Conservation (phyloP, 1,139 yeast species). For the Geotrichum restrictum region DNA sequence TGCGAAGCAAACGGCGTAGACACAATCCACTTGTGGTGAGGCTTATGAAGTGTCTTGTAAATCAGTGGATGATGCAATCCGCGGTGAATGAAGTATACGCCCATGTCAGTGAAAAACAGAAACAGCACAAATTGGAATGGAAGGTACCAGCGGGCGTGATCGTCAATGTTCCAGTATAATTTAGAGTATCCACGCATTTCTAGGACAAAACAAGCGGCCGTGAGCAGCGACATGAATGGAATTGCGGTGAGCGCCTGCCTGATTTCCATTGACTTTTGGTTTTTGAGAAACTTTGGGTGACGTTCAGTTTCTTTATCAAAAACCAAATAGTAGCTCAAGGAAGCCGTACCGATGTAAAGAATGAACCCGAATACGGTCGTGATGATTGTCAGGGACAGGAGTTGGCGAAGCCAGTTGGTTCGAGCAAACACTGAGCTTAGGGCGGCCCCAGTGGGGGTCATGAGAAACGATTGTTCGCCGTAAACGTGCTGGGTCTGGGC, state of each 20-base stretch:
- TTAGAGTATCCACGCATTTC: slow-evolving; percentile 82
- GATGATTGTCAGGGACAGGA: slow-evolving; percentile 64
- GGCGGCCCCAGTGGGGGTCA: slow-evolving; percentile 52
- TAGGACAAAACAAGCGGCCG: slow-evolving; percentile 82
- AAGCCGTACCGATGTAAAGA: slow-evolving; percentile 69
- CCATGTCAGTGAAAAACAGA: slow-evolving; percentile 87
- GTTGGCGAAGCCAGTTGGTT: slow-evolving; percentile 67
- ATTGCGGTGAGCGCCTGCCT: slow-evolving; percentile 72
- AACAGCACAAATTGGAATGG: slow-evolving; percentile 67
- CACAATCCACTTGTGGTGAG: slow-evolving; percentile 98
- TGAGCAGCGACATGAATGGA: slow-evolving; percentile 80
- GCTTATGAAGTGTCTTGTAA: slow-evolving; percentile 85
- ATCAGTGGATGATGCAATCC: slow-evolving; percentile 87
- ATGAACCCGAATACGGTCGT: slow-evolving; percentile 82
- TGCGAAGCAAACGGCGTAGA: slow-evolving; percentile 98
- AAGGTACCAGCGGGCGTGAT: slow-evolving; percentile 63
- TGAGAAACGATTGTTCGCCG: slow-evolving; percentile 49
- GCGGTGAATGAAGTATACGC: slow-evolving; percentile 86
- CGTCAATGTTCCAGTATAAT: slow-evolving; percentile 63
- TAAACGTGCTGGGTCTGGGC: slow-evolving; percentile 36
- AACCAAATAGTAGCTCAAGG: slow-evolving; percentile 68
- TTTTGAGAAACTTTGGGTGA: slow-evolving; percentile 92
- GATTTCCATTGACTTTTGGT: slow-evolving; percentile 83
- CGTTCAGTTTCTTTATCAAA: slow-evolving; percentile 87
- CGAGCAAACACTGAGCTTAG: slow-evolving; percentile 64